These are phyloP conservation scores for Tuber melanosporum DNA, from an alignment of 495 filamentous ascomycete species.

Conservation along the genomic window DNA sequence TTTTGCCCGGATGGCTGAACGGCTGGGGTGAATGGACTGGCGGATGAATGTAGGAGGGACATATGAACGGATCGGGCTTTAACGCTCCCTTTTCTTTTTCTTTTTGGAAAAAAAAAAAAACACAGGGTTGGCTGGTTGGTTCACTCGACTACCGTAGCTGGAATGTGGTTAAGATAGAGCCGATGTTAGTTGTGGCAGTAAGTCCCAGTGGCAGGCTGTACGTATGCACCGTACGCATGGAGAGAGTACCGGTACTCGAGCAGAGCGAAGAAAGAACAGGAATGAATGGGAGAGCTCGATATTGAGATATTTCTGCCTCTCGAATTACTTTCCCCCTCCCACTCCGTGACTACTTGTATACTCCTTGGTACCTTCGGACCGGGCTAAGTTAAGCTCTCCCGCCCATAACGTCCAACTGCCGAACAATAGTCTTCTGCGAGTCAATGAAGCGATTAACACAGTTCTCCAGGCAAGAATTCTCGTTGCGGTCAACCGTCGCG, in stretches of 20 bases:
- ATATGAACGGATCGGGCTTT: background rate
- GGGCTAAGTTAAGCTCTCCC: slow-evolving; percentile 30
- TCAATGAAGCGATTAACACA: slow-evolving; percentile 94
- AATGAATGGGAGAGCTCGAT: background rate
- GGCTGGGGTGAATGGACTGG: background rate
- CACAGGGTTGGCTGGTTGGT: background rate
- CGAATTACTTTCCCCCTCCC: background rate
- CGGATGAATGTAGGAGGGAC: background rate
- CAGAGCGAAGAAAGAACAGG: background rate
- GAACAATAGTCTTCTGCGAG: slow-evolving; percentile 69
- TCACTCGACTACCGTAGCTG: background rate
- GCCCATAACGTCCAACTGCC: slow-evolving; percentile 66
- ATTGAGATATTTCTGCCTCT: background rate
- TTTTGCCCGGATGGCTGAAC: background rate
- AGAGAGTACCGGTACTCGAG: background rate
- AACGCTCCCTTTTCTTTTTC: background rate
- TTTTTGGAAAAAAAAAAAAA: background rate
- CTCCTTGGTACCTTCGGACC: background rate
- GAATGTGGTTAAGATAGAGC: background rate
- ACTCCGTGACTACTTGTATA: background rate
- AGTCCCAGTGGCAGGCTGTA: background rate
- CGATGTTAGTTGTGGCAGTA: background rate
- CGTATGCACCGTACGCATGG: background rate
- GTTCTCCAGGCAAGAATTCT: slow-evolving; percentile 78
- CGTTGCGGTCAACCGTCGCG: slow-evolving; percentile 61